phyloP scores from a whole-genome alignment of 108 stramenopile species.

The Skeletonema grethae region DNA sequence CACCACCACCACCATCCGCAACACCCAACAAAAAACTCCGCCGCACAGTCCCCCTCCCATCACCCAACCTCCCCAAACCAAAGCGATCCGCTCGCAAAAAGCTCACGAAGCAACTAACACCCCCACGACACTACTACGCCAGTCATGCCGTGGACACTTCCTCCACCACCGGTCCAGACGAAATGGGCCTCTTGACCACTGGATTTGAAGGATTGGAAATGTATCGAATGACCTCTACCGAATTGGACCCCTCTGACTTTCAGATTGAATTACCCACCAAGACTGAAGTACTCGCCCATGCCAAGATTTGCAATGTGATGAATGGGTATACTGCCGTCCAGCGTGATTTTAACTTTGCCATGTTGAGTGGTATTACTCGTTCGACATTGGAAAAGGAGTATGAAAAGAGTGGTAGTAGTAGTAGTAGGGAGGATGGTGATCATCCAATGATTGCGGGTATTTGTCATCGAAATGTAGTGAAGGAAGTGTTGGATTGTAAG shows the following conservation, averaged over 20 bases:
- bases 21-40: too few species aligned
- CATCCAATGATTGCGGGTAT: constrained; percentile 35
- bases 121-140: constrained; percentile 31
- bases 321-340: constrained; percentile 63
- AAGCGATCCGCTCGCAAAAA: constrained; percentile 18
- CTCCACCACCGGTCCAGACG: neutral
- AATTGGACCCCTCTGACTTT: constrained; percentile 62
- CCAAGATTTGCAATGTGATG: constrained; percentile 54
- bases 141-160: constrained; percentile 10
- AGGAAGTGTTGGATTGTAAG: constrained; percentile 55
- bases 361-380: constrained; percentile 45
- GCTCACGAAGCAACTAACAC: constrained; percentile 38
- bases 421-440: too few species aligned
- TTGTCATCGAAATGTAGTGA: constrained; percentile 65
- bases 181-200: neutral
- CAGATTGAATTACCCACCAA: constrained; percentile 72
- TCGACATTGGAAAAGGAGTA: constrained; percentile 44
- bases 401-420: too few species aligned
- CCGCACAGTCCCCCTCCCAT: neutral
- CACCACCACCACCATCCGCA: too few species aligned
- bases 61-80: constrained; percentile 16
- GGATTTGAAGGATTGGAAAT: constrained; percentile 20
- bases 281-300: constrained; percentile 49
- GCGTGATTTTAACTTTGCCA: constrained; percentile 66
- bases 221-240: constrained; percentile 45